Conservation (phyloP, 441 rosid species). For the Theobroma grandiflorum region DNA sequence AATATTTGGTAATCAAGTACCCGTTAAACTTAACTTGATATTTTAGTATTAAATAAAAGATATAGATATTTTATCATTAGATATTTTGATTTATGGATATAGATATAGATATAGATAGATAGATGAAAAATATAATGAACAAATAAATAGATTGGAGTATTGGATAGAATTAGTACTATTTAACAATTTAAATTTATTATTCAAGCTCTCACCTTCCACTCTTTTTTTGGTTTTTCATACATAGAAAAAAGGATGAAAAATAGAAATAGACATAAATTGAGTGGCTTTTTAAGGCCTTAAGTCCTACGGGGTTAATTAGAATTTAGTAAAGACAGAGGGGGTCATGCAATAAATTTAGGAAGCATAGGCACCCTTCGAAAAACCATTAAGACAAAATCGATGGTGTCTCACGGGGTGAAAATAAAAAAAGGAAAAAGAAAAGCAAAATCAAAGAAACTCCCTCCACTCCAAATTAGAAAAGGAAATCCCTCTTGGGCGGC, state of each 20-base stretch:
- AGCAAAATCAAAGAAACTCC: background rate
- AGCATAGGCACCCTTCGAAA: background rate
- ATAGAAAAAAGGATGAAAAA: background rate
- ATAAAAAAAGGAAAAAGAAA: background rate
- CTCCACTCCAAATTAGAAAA: background rate
- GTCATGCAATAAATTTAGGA: background rate
- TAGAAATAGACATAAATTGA: background rate
- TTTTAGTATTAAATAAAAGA: too few relatives aligned
- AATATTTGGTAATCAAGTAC: too few relatives aligned
- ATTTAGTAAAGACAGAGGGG: background rate
- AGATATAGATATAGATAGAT: too few relatives aligned
- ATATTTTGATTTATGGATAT: too few relatives aligned
- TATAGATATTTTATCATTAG: too few relatives aligned
- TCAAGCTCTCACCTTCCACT: too few relatives aligned
- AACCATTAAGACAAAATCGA: background rate
- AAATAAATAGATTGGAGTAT: too few relatives aligned
- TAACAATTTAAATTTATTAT: too few relatives aligned
- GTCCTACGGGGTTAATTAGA: background rate
- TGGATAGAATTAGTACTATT: too few relatives aligned
- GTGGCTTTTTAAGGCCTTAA: background rate
- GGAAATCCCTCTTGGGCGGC: constrained; percentile 7
- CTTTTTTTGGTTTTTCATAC: too few relatives aligned
- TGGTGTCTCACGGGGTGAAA: background rate
- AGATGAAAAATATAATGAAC: too few relatives aligned
- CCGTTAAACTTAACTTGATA: too few relatives aligned